Evolutionary conservation across 192 early-diverging fungal species (phyloP), one percentile per base, ranked within the genome.

Genomic region (Linnemannia schmuckeri): DNA sequence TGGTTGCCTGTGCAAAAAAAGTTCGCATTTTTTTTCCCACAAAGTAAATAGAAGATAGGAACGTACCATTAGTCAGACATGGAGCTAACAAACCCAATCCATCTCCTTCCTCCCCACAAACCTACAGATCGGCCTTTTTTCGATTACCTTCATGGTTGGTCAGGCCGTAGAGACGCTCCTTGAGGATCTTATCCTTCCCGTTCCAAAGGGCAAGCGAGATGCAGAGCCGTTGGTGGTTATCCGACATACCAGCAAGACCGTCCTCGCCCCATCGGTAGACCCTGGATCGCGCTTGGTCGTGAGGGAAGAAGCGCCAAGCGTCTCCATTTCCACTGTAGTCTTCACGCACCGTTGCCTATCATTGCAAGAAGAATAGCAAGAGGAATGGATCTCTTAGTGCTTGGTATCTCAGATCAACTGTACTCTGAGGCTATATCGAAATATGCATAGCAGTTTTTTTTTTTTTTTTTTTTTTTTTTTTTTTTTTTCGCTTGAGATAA

Each of bases 181-280:
- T 87, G 72, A 87, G 72, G 54, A 87, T 87, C 68, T 63, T 78
- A 35, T 87, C 85, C 42, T 81, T 68, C 46, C 85, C 79, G 55
- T 87, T 87, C 85, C 85, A 87, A 22, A 87, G 80, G 30, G 79
- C 85, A 9, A 87, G 44, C 9, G 85, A 87, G 72, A 87, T 74
- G 20, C 85, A 87, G 33, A 87, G 72, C n/a, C 85, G 85, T 20
- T 87, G 85, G 38, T 87, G 85, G 57, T 87, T 87, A 52, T 87
- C 85, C 0, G 85, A 87, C 27, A 87, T 4, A 12, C 85, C 85
- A 12, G 79, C 85, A 15, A 87, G 61, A 13, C 85, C 85, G 61
- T 87, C 85, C 33, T 87, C 85, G 24, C 85, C 85, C 85, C 85
- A 87, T 49, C 85, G 85, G 49, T 87, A 87, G 4, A 76, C 74